These are phyloP conservation scores for Pleurotus platypus DNA, from an alignment of 768 basidiomycete species.

Conservation along the genomic window DNA sequence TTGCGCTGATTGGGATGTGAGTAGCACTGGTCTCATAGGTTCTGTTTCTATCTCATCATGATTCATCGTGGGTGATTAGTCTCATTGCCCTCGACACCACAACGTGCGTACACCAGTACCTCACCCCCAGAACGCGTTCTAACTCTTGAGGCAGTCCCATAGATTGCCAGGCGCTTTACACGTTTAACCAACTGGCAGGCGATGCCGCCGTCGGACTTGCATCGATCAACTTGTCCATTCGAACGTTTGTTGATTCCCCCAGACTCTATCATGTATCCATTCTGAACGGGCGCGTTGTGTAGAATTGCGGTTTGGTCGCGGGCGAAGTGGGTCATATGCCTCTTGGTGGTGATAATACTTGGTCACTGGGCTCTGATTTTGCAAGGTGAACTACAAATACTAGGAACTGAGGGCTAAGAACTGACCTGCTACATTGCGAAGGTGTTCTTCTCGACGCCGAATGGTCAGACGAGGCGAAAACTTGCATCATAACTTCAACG, in stretches of 20 bases:
- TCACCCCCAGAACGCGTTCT: neutral
- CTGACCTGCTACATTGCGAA: constrained; percentile 14
- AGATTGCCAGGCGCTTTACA: constrained; percentile 61
- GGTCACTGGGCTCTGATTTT: constrained; percentile 72
- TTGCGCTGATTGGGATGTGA: constrained; percentile 69
- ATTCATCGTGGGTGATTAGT: constrained; percentile 22
- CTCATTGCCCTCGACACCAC: constrained; percentile 48
- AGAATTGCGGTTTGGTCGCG: constrained; percentile 64
- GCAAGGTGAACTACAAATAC: constrained; percentile 39
- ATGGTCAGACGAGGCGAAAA: constrained; percentile 39
- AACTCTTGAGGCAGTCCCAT: constrained; percentile 30
- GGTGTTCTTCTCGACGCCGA: constrained; percentile 55
- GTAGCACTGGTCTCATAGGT: constrained; percentile 17
- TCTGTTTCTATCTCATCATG: neutral
- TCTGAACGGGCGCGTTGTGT: no score
- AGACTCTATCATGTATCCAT: no score
- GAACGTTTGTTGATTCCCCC: constrained; percentile 31
- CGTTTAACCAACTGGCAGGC: constrained; percentile 49
- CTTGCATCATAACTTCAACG: constrained; percentile 56
- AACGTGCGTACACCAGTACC: constrained; percentile 22
- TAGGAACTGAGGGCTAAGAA: no score
- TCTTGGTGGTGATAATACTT: constrained; percentile 50
- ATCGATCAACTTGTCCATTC: constrained; percentile 46
- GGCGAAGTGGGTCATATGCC: constrained; percentile 44
- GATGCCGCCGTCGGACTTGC: constrained; percentile 46